Evolutionary conservation across 2,329 filamentous ascomycete genomes (phyloP).

Genomic region (Verticillium longisporum): DNA sequence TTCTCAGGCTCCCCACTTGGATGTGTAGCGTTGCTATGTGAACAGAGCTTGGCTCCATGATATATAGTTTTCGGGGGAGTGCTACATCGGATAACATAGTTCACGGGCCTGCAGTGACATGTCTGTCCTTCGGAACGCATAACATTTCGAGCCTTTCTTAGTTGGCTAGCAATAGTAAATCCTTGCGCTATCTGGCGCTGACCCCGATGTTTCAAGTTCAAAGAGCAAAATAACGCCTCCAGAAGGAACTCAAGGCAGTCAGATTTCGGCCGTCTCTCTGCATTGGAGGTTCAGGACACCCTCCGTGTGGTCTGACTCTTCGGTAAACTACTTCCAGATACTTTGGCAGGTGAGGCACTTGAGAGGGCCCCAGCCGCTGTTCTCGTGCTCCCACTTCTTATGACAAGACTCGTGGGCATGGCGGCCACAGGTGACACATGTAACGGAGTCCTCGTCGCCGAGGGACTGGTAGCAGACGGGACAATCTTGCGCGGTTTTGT

Average conservation of each 20-base stretch:
- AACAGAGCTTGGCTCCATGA: too few species aligned
- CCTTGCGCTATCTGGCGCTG: too few species aligned
- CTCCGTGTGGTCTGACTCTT: neutral
- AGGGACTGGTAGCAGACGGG: slow-evolving; percentile 7
- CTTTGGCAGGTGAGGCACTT: slow-evolving; percentile 3
- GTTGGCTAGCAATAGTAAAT: too few species aligned
- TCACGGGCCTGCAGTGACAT: too few species aligned
- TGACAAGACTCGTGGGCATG: slow-evolving; percentile 7
- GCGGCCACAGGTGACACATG: slow-evolving; percentile 7
- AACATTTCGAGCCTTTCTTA: too few species aligned
- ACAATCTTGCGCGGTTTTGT: slow-evolving; percentile 3
- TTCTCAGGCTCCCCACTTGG: too few species aligned
- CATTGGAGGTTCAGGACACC: neutral
- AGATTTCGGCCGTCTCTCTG: neutral
- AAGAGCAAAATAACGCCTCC: neutral
- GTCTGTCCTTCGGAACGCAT: too few species aligned
- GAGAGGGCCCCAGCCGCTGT: slow-evolving; percentile 1
- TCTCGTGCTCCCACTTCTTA: neutral
- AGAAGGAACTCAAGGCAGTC: neutral
- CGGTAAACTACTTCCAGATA: neutral
- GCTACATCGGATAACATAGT: too few species aligned
- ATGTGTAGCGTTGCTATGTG: too few species aligned
- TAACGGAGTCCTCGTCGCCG: neutral
- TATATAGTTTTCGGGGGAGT: too few species aligned
- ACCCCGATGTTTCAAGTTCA: neutral